Conservation (phyloP, 345 rosid species). For the Zanthoxylum bungeanum region DNA sequence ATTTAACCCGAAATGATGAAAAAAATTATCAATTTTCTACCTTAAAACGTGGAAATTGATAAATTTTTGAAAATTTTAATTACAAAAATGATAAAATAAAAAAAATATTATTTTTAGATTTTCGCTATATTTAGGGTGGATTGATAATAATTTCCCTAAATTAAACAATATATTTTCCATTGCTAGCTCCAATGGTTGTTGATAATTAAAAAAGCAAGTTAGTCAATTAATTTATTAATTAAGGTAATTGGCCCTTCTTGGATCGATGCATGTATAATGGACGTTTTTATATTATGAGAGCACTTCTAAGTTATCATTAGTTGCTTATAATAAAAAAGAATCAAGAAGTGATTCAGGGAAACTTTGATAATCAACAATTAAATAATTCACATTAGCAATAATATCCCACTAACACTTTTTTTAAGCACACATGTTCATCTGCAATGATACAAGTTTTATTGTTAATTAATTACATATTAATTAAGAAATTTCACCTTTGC, state of each 20-base stretch:
- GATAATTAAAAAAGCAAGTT: neutral
- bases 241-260: neutral
- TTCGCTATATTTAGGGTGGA: too few species aligned
- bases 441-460: neutral
- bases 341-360: constrained; percentile 10
- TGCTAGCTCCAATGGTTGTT: neutral
- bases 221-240: neutral
- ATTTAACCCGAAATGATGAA: too few species aligned
- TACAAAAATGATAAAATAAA: too few species aligned
- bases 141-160: too few species aligned
- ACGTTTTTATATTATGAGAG: too few species aligned
- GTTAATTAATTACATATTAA: neutral
- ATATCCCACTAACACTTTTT: neutral
- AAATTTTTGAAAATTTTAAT: too few species aligned
- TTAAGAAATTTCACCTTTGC: neutral
- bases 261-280: neutral
- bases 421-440: neutral
- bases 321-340: neutral
- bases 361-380: constrained; percentile 2
- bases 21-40: too few species aligned
- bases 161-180: neutral
- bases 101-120: too few species aligned
- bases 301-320: neutral
- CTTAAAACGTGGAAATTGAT: too few species aligned
- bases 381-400: neutral